Base-by-base conservation (phyloP, 805 yeast species). In the Myxozyma melibiosi region DNA sequence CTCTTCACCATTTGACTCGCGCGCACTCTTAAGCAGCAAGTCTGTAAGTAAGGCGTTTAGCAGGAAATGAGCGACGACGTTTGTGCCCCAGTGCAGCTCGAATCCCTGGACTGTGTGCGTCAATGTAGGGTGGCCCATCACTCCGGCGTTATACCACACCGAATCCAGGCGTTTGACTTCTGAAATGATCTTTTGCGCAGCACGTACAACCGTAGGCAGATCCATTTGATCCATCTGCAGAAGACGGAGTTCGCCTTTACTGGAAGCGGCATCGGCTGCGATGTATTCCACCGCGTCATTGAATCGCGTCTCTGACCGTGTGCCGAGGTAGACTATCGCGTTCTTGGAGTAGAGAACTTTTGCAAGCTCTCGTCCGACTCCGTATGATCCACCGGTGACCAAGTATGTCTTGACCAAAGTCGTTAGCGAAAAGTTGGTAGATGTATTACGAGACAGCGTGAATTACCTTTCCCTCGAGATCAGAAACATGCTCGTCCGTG, bases 51-150 rank as follows among this genome's bases (percentile, higher is more conserved):
- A 62, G 53, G 71, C 71, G 60, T 78, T 76, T 16, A 80, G 67
- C 18, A 78, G 64, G 51, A 73, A 77, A 20, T 79, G 78, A 1
- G 78, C 83, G 7, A 80, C 58, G 14, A 65, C 72, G 65, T 80
- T 80, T 11, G 76, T 74, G 9, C 80, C 83, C 39, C 78, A 66
- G 48, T 76, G 79, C 33, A 70, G 53, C 49, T 80, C 83, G 54
- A 69, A 72, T 2, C 80, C 81, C 65, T 80, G 83, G 9, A 66
- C 58, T 3, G 82, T 74, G 25, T 47, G 53, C 8, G 73, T 14
- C 16, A 53, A 27, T 2, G 50, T 53, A n/a, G 61, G 61, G 35
- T 58, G 63, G 14, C 57, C 59, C 76, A 75, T 74, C 2, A 78
- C 73, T 34, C 78, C 79, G 14, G 80, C 80, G 61, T 78, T 78